Conservation (phyloP, 495 filamentous ascomycete species). For the Cercophora scortea region DNA sequence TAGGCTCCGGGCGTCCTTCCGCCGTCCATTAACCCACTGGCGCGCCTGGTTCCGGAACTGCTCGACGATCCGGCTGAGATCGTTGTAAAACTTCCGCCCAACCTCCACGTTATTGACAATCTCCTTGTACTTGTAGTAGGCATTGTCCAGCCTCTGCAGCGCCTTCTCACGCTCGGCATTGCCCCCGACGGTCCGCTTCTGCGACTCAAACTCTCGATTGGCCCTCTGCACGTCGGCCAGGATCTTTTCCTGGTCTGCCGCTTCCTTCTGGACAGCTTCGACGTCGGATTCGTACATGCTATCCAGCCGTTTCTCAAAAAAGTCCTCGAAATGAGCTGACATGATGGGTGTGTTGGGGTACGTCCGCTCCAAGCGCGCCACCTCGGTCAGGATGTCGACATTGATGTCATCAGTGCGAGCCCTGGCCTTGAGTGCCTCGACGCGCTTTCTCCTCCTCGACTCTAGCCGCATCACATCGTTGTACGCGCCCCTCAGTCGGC, state of each 20-base stretch:
- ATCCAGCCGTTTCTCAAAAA: conserved; percentile 75
- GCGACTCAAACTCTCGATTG: conserved; percentile 66
- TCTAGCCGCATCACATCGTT: conserved; percentile 81
- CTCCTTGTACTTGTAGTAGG: conserved; percentile 91
- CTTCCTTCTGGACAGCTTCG: conserved; percentile 61
- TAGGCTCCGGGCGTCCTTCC: conserved; percentile 70
- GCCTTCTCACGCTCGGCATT: conserved; percentile 75
- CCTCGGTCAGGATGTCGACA: conserved; percentile 69
- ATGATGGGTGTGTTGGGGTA: conserved; percentile 78
- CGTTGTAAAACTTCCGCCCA: conserved; percentile 94
- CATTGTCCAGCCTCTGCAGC: conserved; percentile 82
- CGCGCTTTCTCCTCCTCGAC: conserved; percentile 63
- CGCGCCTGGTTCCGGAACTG: conserved; percentile 66
- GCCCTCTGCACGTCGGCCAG: conserved; percentile 58
- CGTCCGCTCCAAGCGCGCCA: conserved; percentile 75
- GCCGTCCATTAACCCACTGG: conserved; percentile 69
- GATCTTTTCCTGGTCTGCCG: conserved; percentile 67
- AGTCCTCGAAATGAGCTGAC: conserved; percentile 77
- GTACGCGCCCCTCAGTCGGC: conserved; percentile 62
- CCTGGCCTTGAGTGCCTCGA: conserved; percentile 68
- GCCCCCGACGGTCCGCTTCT: conserved; percentile 61
- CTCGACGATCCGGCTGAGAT: conserved; percentile 75
- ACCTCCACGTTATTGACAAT: conserved; percentile 82
- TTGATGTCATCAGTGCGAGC: conserved; percentile 85
- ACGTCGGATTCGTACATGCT: conserved; percentile 70